Evolutionary conservation across 1,139 yeast genomes (phyloP).

Genomic region (Kodamaea alishanica): DNA sequence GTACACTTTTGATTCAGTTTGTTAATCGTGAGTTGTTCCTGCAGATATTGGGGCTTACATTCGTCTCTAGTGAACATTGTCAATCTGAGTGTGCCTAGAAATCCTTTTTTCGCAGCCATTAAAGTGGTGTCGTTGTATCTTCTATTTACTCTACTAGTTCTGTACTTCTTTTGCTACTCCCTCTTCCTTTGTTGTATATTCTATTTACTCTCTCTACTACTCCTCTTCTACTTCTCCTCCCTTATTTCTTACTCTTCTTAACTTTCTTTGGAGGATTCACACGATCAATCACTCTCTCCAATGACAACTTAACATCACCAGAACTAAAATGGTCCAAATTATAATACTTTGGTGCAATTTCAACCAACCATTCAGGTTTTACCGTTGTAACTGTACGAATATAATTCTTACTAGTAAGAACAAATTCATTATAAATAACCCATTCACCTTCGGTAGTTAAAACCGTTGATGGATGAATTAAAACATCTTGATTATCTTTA

Average conservation of each 20-base stretch:
- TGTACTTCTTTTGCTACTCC: not conserved
- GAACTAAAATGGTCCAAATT: constrained; percentile 69
- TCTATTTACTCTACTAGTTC: not conserved
- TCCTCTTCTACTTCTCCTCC: constrained; percentile 12
- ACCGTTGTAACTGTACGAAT: constrained; percentile 92
- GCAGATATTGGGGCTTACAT: no score
- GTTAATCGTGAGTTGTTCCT: no score
- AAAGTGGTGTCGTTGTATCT: no score
- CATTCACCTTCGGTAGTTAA: constrained; percentile 83
- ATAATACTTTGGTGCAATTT: constrained; percentile 82
- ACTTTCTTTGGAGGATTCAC: constrained; percentile 41
- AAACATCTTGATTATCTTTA: constrained; percentile 93
- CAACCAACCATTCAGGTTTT: constrained; percentile 84
- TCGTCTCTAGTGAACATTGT: no score
- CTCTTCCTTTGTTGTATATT: not conserved
- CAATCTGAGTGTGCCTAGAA: no score
- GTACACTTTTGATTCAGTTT: no score
- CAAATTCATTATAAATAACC: constrained; percentile 94
- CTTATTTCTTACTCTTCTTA: constrained; percentile 23
- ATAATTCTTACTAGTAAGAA: constrained; percentile 86
- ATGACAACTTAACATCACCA: constrained; percentile 79
- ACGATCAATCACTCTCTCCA: constrained; percentile 63
- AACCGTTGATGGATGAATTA: constrained; percentile 91
- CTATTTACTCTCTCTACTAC: not conserved
- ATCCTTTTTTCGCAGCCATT: no score